A percentile compares a stretch with the other conserved stretches of the same genome.
These are phyloP conservation scores for Triticum monococcum DNA, from an alignment of 176 grass and related monocot genomes.

Conservation along the genomic window DNA sequence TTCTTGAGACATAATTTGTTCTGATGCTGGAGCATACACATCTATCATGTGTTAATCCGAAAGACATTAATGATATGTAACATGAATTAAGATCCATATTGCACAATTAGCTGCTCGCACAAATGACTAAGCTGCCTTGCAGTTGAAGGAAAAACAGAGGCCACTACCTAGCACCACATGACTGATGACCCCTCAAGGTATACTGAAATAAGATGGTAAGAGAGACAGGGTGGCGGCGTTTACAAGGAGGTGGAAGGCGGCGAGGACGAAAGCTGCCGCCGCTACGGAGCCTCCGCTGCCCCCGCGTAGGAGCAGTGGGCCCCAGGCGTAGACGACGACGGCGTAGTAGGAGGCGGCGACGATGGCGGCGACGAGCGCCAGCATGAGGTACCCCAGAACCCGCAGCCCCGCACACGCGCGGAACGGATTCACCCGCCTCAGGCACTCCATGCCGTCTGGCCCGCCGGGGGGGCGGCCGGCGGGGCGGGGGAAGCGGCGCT, in stretches of 20 bases:
- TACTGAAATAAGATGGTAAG: not conserved
- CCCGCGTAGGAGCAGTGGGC: constrained; percentile 41
- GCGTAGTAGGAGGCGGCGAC: constrained; percentile 74
- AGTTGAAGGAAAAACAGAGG: not conserved
- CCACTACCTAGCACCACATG: not conserved
- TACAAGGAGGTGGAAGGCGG: constrained; percentile 76
- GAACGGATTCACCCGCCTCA: constrained; percentile 62
- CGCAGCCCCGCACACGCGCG: constrained; percentile 50
- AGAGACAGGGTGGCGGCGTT: not conserved
- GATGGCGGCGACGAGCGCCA: constrained; percentile 64
- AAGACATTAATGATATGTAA: not conserved
- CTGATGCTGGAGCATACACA: not conserved
- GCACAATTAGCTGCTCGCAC: not conserved
- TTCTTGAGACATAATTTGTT: too few relatives aligned
- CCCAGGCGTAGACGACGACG: constrained; percentile 72
- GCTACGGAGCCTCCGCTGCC: constrained; percentile 19
- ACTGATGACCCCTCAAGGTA: not conserved
- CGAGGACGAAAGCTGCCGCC: constrained; percentile 39
- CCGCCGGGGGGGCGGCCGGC: not conserved
- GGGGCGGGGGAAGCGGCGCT: not conserved
- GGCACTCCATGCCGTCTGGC: constrained; percentile 50
- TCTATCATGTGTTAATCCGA: not conserved
- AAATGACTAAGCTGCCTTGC: not conserved
- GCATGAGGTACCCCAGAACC: constrained; percentile 70
- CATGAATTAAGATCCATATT: not conserved